phyloP scores from a whole-genome alignment of 495 filamentous ascomycete genomes.

The Aspergillus saccharolyticus region DNA sequence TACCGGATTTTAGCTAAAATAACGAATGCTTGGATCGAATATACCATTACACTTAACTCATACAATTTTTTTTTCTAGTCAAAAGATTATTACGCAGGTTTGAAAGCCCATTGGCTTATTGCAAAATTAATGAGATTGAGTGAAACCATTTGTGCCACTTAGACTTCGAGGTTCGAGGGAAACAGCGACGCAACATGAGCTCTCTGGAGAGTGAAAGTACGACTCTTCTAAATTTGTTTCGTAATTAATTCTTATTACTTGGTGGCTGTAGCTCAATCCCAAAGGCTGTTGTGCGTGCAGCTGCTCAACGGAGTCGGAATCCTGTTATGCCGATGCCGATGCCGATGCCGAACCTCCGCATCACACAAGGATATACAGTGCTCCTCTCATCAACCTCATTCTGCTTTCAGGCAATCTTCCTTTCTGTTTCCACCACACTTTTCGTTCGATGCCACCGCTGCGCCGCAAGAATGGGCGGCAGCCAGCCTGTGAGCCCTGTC shows the following conservation, averaged over 20 bases:
- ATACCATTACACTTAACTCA: no score
- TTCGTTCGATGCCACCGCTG: not conserved
- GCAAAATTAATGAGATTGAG: no score
- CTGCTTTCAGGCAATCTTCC: not conserved
- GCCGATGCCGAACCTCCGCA: conserved; percentile 1
- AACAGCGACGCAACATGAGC: no score
- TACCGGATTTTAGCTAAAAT: not conserved
- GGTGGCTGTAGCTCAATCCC: no score
- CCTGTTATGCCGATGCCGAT: conserved; percentile 1
- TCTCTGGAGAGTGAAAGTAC: no score
- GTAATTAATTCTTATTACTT: no score
- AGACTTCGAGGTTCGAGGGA: no score
- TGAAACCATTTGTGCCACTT: no score
- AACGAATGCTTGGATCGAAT: not conserved
- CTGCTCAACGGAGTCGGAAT: not conserved
- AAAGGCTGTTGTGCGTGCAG: not conserved
- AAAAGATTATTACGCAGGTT: no score
- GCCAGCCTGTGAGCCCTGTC: conserved; percentile 4
- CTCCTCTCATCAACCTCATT: not conserved
- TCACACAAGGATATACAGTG: not conserved
- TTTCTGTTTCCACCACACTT: not conserved
- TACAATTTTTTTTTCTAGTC: no score
- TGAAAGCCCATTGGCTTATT: no score
- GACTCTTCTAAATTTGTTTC: no score
- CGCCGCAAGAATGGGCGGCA: conserved; percentile 6